These are phyloP conservation scores for Leccinum incarnatum DNA, from an alignment of 768 basidiomycete genomes.

Conservation along the genomic window DNA sequence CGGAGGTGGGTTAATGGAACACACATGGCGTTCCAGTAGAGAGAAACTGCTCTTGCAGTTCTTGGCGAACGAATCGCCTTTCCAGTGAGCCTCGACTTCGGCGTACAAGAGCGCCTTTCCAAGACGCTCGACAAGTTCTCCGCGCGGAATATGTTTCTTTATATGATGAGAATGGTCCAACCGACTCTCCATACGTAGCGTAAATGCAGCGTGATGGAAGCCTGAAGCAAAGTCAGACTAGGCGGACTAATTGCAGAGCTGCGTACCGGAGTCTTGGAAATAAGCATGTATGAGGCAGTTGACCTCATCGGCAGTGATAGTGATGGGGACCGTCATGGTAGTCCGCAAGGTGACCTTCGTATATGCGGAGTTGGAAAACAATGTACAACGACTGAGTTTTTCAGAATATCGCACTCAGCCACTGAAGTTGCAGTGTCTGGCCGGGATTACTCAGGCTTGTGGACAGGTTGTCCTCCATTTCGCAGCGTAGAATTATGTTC, in stretches of 20 bases:
- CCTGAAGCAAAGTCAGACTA: slow-evolving; percentile 41
- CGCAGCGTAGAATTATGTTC: neutral
- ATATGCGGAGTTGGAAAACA: slow-evolving; percentile 30
- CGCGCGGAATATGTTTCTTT: slow-evolving; percentile 73
- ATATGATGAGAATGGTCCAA: slow-evolving; percentile 68
- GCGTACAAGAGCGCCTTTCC: slow-evolving; percentile 76
- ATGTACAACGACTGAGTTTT: neutral
- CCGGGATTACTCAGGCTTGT: too few relatives aligned
- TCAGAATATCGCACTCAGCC: neutral
- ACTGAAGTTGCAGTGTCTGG: neutral
- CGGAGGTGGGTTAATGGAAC: slow-evolving; percentile 49
- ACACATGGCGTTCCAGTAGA: slow-evolving; percentile 71
- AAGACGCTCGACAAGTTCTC: slow-evolving; percentile 78
- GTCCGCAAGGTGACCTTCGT: neutral
- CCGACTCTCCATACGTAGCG: slow-evolving; percentile 70
- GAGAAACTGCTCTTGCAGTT: slow-evolving; percentile 73
- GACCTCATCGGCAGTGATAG: slow-evolving; percentile 77
- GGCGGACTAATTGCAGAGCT: neutral
- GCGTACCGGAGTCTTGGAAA: slow-evolving; percentile 73
- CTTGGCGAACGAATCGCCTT: slow-evolving; percentile 53
- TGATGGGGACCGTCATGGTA: slow-evolving; percentile 45
- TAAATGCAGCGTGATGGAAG: slow-evolving; percentile 79
- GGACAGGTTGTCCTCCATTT: neutral
- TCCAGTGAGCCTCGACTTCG: slow-evolving; percentile 85
- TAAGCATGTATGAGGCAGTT: slow-evolving; percentile 86